Evolutionary conservation across 2,329 filamentous ascomycete species (phyloP).

Genomic region (Colletotrichum truncatum): DNA sequence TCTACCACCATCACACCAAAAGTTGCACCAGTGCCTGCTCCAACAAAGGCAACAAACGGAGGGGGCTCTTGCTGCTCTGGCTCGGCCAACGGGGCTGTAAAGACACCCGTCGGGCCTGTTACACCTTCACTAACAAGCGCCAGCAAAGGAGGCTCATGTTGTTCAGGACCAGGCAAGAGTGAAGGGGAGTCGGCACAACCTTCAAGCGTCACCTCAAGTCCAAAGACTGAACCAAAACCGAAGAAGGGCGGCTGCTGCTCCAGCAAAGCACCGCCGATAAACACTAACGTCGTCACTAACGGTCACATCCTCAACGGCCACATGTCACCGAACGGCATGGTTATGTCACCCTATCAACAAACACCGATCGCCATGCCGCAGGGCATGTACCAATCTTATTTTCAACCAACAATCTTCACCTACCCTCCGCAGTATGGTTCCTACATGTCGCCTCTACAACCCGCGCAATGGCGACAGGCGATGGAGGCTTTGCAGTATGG

Average conservation of each 20-base stretch:
- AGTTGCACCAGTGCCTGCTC: neutral
- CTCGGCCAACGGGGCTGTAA: neutral
- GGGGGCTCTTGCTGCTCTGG: slow-evolving; percentile 22
- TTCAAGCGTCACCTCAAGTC: slow-evolving; percentile 28
- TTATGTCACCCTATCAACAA: slow-evolving; percentile 47
- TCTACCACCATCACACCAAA: neutral
- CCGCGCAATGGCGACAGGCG: slow-evolving; percentile 60
- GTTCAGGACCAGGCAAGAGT: slow-evolving; percentile 30
- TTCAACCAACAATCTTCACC: slow-evolving; percentile 57
- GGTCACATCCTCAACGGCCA: slow-evolving; percentile 20
- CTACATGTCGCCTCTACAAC: slow-evolving; percentile 63
- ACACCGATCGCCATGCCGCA: slow-evolving; percentile 46
- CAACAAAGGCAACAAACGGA: neutral
- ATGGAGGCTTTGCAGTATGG: slow-evolving; percentile 50
- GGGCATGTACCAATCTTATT: slow-evolving; percentile 49
- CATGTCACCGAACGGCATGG: slow-evolving; percentile 37
- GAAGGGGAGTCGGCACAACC: slow-evolving; percentile 17
- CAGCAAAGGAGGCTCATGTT: slow-evolving; percentile 32
- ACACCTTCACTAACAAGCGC: neutral
- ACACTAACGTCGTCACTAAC: slow-evolving; percentile 18
- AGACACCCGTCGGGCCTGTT: neutral
- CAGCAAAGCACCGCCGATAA: slow-evolving; percentile 33
- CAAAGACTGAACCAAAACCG: slow-evolving; percentile 26
- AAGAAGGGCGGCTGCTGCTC: slow-evolving; percentile 47
- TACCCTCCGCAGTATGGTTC: slow-evolving; percentile 65